Evolutionary conservation across 2,329 filamentous ascomycete species (phyloP), one percentile per base, ranked within the genome.

Genomic region (Incumbomyces delicatus): DNA sequence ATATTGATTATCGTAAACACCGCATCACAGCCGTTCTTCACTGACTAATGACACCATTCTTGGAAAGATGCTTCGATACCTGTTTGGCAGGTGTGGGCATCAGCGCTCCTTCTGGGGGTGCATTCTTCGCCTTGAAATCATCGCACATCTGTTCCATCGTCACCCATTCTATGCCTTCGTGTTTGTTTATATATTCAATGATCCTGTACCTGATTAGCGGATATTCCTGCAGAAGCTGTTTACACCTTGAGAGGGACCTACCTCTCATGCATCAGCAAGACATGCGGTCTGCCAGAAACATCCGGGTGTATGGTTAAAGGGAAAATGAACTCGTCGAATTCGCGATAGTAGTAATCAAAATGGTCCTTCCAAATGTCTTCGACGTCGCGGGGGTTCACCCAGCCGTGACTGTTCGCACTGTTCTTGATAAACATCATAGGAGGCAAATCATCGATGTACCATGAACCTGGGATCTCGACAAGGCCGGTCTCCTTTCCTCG

Each of bases 251-350:
- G 8, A 8, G 8, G 8, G 22, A 35, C 16, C 27, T 18, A 16
- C 43, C 80, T 73, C 63, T 87, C 81, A 53, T 86, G 80, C 82
- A 87, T 85, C 6, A 85, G 66, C 22, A 87, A 56, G 0, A 80
- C 83, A 62, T 87, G 83, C 0, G 83, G 83, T 14, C 81, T 71
- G 0, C 84, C 84, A 2, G 76, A 80, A 0, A 84, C 80, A 57
- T 87, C 83, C 0, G 83, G 84, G 61, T 87, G 83, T 31, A 87
- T 81, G 0, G 83, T 87, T 63, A 87, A 83, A 0, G 84, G 83
- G 56, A 87, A 87, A 44, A 86, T 75, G 51, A 87, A 87, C 55
- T 85, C 80, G 55, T 87, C 82, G 52, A 85, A 83, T 61, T 87
- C 81, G 22, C 82, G 71, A 60, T 87, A 87, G 57, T 84, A 86